Evolutionary conservation across 768 basidiomycete species (phyloP), one percentile per base, ranked within the genome.

Genomic region (Fomitopsis serialis): DNA sequence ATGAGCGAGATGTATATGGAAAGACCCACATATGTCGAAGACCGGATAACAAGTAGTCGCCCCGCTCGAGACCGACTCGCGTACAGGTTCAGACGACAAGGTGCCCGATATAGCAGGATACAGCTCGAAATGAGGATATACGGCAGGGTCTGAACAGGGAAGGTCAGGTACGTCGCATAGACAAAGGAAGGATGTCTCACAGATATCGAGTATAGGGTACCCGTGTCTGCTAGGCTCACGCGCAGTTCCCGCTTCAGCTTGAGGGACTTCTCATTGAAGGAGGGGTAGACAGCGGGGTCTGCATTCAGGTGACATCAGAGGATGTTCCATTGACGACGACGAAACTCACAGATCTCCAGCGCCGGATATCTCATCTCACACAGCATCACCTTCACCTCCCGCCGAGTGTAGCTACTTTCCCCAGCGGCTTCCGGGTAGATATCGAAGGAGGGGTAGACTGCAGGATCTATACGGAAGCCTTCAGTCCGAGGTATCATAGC

Each of bases 271-370:
- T 5, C 34, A 17, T 44, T 52, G 27, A 69, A 48, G 52, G 58
- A 43, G 1, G 66, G 66, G 46, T 67, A 67, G 9, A 57, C 63
- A 13, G 61, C 40, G 7, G 62, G 64, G 45, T 67, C 62, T 67
- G 37, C 3, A 45, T 9, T 1, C 27, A 19, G 29, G 8, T 17
- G n/a, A 44, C 22, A 45, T 50, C 3, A 22, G 6, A n/a, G 2
- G 13, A 29, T 17, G 3, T 25, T 22, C 22, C 2, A 3, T 5
- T 5, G 34, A 2, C 12, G 36, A 25, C 7, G 17, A 15, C 13
- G 9, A n/a, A 2, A 60, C 64, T 58, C 48, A 66, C 64, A 66
- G 21, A 50, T 63, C 42, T 51, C 42, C 3, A 51, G 36, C 15
- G 15, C 15, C 3, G 48, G 48, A 49, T 49, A 49, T 40, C 37